Conservation (phyloP, 164 flowering plant species). For the Annona squamosa region DNA sequence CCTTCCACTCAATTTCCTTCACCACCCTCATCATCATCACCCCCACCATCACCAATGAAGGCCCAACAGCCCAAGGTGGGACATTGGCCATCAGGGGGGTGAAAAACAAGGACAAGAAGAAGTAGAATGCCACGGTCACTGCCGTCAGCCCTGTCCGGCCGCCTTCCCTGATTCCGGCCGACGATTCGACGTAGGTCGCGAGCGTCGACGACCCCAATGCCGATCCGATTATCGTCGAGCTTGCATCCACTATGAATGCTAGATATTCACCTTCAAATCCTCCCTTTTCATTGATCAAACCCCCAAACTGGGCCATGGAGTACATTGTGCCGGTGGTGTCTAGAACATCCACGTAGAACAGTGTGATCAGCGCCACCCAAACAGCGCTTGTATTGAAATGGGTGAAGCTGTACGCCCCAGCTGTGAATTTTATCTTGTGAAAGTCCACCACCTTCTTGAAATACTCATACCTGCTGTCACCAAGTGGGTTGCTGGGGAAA, state of each 20-base stretch:
- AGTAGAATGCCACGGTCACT: conserved; percentile 43
- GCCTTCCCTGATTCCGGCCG: conserved; percentile 81
- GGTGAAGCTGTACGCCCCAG: conserved; percentile 56
- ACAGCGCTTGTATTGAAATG: conserved; percentile 51
- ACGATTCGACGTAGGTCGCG: conserved; percentile 64
- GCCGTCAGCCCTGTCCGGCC: conserved; percentile 86
- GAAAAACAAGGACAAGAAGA: conserved; percentile 56
- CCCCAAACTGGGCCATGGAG: conserved; percentile 76
- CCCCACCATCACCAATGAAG: conserved; percentile 73
- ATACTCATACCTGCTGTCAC: conserved; percentile 47
- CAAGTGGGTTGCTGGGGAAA: conserved; percentile 56
- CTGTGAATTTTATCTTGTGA: conserved; percentile 51
- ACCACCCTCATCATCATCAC: conserved; percentile 83
- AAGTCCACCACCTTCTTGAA: conserved; percentile 73
- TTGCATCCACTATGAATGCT: conserved; percentile 74
- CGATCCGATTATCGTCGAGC: conserved; percentile 56
- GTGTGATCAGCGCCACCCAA: conserved; percentile 58
- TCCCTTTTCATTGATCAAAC: conserved; percentile 52
- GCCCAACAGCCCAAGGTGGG: conserved; percentile 92
- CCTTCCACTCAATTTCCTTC: conserved; percentile 66
- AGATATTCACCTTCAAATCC: conserved; percentile 66
- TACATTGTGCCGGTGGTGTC: conserved; percentile 66
- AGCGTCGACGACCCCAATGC: conserved; percentile 58
- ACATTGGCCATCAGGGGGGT: conserved; percentile 60
- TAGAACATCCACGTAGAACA: conserved; percentile 71